Base-by-base conservation (phyloP, 768 basidiomycete species). In the Rhodotorula babjevae region DNA sequence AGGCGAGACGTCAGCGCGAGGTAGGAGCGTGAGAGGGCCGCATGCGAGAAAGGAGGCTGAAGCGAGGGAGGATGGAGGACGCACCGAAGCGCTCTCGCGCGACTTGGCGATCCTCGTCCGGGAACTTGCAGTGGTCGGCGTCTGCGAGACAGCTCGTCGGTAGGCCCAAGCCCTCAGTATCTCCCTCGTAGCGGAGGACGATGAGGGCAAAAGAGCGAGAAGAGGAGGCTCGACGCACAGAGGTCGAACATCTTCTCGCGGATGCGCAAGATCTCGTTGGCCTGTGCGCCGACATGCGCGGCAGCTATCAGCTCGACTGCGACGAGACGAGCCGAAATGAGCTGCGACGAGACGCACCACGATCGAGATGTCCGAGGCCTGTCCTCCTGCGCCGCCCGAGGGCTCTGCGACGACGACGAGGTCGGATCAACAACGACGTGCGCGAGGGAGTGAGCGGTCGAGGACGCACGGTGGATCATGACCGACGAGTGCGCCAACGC, bases 351-450 rank as follows among this genome's bases (percentile, higher is more conserved):
- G 10, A 57, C 68, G 47, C 31, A 63, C 75, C 18, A 72, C 61
- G 29, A 76, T 76, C 9, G 93, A 92, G 76, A 98, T 95, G 82
- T 98, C 95, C 53, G 89, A 89, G 31, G 95, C 95, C 80, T 95
- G 93, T 9, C 95, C 95, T 44, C 90, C 90, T 58, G 93, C 93
- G 52, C 94, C 95, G 66, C 95, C 95, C 49, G 93, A 95, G 0
- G 95, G 95, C 82, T 98, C 94, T 96, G 83, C 63, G 69, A 58
- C 61, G 25, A 36, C 5, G 3, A 23, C 53, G 61, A 27, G 65
- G 69, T 61, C 25, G 57, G 67, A n/a, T 72, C 47, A 25, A 12
- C n/a, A 0, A n/a, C n/a, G 27, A 21, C 57, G 18, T 19, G 3
- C 50, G 49, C 10, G n/a, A 12, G 27, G 21, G 47, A 49, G 47